phyloP scores from a whole-genome alignment of 345 rosid species.

The Acer negundo region DNA sequence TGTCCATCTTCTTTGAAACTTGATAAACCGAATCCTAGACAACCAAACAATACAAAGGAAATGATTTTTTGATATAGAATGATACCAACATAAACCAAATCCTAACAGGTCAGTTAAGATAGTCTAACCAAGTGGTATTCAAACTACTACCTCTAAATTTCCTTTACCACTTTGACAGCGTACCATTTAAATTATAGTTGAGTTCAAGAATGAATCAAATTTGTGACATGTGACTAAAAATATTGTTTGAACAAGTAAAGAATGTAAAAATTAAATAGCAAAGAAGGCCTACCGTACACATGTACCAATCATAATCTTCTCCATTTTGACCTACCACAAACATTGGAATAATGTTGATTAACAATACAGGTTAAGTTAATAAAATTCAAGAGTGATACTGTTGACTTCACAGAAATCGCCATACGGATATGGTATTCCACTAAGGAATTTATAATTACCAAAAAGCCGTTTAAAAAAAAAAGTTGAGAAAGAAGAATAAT shows the following conservation, averaged over 20 bases:
- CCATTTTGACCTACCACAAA: slow-evolving; percentile 73
- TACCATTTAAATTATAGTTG: neutral
- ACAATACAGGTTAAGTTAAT: neutral
- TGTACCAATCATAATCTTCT: slow-evolving; percentile 97
- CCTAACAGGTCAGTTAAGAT: slow-evolving; percentile 6
- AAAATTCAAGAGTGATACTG: no score
- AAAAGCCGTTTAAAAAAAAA: neutral
- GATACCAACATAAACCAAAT: no score
- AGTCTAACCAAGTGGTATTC: neutral
- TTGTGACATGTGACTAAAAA: neutral
- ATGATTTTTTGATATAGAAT: no score
- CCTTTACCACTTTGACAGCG: neutral
- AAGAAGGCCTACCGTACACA: slow-evolving; percentile 75
- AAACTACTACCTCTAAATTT: neutral
- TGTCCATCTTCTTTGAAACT: no score
- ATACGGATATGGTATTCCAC: neutral
- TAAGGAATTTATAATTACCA: neutral
- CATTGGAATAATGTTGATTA: slow-evolving; percentile 10
- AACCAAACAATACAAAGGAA: no score
- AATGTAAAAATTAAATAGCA: slow-evolving; percentile 1
- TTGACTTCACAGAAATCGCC: neutral
- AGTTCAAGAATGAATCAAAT: neutral
- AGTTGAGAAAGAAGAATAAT: neutral
- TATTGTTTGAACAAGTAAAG: neutral
- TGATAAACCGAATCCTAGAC: no score